A percentile compares a stretch with the other conserved stretches of the same genome.
These are phyloP conservation scores for Suillus bovinus DNA, from an alignment of 768 basidiomycete species.

Conservation along the genomic window DNA sequence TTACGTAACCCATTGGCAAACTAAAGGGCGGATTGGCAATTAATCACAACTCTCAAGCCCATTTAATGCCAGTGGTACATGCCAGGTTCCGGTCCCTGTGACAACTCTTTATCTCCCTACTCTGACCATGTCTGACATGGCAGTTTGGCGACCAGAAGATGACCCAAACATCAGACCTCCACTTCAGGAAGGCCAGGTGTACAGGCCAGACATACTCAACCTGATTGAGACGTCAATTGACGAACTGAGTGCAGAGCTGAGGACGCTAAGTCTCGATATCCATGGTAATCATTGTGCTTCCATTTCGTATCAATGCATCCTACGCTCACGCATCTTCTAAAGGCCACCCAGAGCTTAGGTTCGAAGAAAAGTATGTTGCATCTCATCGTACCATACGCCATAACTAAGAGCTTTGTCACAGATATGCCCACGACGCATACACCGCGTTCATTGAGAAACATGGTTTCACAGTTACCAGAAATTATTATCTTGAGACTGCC, in stretches of 20 bases:
- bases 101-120: neutral
- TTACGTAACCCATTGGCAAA: neutral
- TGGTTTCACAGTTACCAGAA: conserved; percentile 58
- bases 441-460: conserved; percentile 63
- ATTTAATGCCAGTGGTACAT: too few species aligned
- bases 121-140: conserved; percentile 11
- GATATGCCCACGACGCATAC: conserved; percentile 67
- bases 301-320: neutral
- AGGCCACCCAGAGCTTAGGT: conserved; percentile 74
- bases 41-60: too few species aligned
- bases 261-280: conserved; percentile 67
- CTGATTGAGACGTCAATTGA: conserved; percentile 57
- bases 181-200: conserved; percentile 37
- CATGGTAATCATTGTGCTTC: conserved; percentile 45
- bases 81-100: too few species aligned
- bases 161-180: conserved; percentile 24
- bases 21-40: too few species aligned
- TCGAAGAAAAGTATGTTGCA: conserved; percentile 58
- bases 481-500: conserved; percentile 63
- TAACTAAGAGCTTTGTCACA: conserved; percentile 22
- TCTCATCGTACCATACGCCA: neutral
- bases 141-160: conserved; percentile 45
- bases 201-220: conserved; percentile 57
- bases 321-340: conserved; percentile 3
- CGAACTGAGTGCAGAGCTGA: conserved; percentile 53